Conservation (phyloP, 2,329 filamentous ascomycete species). For the Geoglossum cookeanum region DNA sequence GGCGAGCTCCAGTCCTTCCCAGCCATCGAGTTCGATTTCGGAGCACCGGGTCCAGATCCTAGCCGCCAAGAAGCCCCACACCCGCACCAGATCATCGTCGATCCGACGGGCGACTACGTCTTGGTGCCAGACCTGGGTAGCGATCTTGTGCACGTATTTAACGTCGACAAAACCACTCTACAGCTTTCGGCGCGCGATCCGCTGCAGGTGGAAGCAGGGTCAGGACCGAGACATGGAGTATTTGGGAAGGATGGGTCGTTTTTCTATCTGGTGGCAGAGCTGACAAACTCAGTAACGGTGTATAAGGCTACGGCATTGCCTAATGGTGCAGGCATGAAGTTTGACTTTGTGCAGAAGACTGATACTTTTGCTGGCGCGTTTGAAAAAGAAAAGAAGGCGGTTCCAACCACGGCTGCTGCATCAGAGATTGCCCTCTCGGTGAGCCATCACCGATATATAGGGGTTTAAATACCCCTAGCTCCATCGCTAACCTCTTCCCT, state of each 20-base stretch:
- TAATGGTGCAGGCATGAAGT: constrained; percentile 24
- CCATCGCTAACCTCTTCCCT: neutral
- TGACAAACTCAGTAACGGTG: constrained; percentile 31
- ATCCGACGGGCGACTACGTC: constrained; percentile 44
- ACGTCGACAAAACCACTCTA: constrained; percentile 26
- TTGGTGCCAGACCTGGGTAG: constrained; percentile 47
- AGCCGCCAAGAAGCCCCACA: constrained; percentile 37
- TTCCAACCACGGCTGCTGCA: constrained; percentile 29
- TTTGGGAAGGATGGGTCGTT: constrained; percentile 27
- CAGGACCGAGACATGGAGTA: constrained; percentile 45
- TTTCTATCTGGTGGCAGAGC: constrained; percentile 43
- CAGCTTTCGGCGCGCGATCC: constrained; percentile 26
- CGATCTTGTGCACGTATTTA: constrained; percentile 41
- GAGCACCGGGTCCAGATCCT: constrained; percentile 19
- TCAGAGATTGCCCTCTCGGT: constrained; percentile 32
- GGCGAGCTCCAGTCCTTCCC: constrained; percentile 17
- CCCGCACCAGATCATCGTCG: constrained; percentile 44
- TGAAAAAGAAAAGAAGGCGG: constrained; percentile 15
- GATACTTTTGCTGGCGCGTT: constrained; percentile 24
- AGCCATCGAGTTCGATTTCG: constrained; percentile 17
- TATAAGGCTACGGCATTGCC: constrained; percentile 28
- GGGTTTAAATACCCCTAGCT: neutral
- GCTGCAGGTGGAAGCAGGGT: constrained; percentile 29
- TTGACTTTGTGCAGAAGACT: constrained; percentile 27
- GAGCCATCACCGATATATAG: neutral